Conservation (phyloP, 495 filamentous ascomycete species). For the Hypoxylon intermedium region DNA sequence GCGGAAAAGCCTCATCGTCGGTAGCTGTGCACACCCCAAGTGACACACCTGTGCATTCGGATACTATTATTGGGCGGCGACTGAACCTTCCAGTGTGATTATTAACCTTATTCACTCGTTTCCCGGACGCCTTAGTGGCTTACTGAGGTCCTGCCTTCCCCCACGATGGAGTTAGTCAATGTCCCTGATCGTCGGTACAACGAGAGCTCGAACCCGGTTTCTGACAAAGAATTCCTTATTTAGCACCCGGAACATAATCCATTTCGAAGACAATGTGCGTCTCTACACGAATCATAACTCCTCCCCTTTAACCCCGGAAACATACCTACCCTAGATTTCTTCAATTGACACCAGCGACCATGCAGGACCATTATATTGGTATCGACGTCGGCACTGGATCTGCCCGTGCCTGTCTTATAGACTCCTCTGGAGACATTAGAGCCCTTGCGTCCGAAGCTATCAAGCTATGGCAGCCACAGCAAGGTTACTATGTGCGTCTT, state of each 20-base stretch:
- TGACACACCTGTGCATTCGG: neutral
- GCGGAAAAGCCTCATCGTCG: conserved; percentile 14
- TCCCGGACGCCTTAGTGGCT: conserved; percentile 19
- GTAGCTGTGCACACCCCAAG: conserved; percentile 9
- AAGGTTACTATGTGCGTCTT: conserved; percentile 78
- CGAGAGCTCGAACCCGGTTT: conserved; percentile 14
- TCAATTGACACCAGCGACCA: conserved; percentile 34
- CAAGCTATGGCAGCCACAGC: conserved; percentile 90
- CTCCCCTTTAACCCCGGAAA: conserved; percentile 1
- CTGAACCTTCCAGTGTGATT: conserved; percentile 24
- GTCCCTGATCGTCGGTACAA: conserved; percentile 23
- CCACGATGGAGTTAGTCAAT: conserved; percentile 39
- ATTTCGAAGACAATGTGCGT: conserved; percentile 37
- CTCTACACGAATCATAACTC: conserved; percentile 1
- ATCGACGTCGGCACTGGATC: conserved; percentile 97
- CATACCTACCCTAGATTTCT: neutral
- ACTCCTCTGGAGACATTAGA: conserved; percentile 88
- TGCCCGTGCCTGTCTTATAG: conserved; percentile 92
- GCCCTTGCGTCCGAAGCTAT: conserved; percentile 90
- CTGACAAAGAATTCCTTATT: conserved; percentile 26
- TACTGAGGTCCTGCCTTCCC: conserved; percentile 23
- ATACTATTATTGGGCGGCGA: conserved; percentile 27
- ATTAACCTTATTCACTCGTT: conserved; percentile 37
- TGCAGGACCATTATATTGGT: conserved; percentile 75
- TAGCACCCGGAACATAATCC: conserved; percentile 38